Percentiles rank a stretch among this genome's conserved stretches.
Conservation (phyloP, 768 basidiomycete species). For the Rhodosporidiobolus odoratus region DNA sequence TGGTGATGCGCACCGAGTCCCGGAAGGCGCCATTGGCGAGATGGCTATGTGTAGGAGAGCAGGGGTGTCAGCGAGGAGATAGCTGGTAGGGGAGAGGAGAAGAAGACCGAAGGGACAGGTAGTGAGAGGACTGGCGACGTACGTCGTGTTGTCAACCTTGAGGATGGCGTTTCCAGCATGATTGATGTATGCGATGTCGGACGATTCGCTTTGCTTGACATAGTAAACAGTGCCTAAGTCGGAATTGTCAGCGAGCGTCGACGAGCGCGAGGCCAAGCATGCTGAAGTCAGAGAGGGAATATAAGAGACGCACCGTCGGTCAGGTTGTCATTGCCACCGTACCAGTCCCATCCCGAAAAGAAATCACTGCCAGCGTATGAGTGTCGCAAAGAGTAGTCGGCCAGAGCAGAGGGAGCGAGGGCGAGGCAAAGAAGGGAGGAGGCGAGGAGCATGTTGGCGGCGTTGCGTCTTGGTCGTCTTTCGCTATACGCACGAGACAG, state of each 20-base stretch:
- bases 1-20: conserved; percentile 42
- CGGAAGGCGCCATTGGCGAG: conserved; percentile 38
- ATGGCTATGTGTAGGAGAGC: background rate
- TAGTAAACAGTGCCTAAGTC: background rate
- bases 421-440: too few relatives aligned
- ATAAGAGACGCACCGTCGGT: background rate
- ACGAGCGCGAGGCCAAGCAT: background rate
- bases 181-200: background rate
- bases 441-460: too few relatives aligned
- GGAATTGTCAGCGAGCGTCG: too few relatives aligned
- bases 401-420: too few relatives aligned
- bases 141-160: conserved; percentile 32
- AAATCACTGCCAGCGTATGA: background rate
- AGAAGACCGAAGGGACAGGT: background rate
- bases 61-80: background rate
- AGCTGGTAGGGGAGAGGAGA: background rate
- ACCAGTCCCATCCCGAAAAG: background rate
- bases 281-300: background rate
- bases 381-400: too few relatives aligned
- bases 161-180: conserved; percentile 13
- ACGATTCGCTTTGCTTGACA: background rate
- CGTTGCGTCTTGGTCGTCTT: too few relatives aligned
- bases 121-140: background rate
- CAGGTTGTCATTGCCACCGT: background rate
- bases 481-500: too few relatives aligned